Evolutionary conservation across 805 yeast genomes (phyloP).

Genomic region (Monosporozyma unispora): DNA sequence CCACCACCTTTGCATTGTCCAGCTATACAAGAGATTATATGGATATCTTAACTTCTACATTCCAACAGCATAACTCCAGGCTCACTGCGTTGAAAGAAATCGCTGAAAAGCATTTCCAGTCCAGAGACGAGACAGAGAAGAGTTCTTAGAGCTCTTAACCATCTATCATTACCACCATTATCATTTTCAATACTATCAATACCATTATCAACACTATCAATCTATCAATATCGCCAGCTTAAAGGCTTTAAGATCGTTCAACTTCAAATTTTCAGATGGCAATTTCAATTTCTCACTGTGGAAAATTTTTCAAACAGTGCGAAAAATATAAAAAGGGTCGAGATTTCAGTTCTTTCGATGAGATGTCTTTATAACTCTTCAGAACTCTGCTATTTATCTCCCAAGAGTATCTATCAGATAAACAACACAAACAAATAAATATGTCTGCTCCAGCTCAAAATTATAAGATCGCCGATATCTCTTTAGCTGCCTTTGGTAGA

Average conservation of each 20-base stretch:
- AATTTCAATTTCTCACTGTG: neutral
- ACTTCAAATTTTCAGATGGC: neutral
- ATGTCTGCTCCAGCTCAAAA: conserved; percentile 59
- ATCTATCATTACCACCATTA: no score
- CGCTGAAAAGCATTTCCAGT: neutral
- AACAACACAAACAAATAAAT: neutral
- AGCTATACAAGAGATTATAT: neutral
- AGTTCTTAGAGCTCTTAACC: neutral
- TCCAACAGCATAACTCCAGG: neutral
- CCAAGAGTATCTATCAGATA: no score
- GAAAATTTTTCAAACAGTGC: neutral
- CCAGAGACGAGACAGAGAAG: neutral
- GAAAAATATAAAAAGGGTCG: neutral
- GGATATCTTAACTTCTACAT: neutral
- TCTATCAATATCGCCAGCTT: neutral
- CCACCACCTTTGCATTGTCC: neutral
- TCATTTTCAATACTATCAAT: neutral
- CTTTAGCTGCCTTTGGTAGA: conserved; percentile 99
- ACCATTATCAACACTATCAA: neutral
- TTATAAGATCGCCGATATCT: conserved; percentile 95
- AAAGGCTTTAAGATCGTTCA: no score
- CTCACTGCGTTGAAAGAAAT: neutral
- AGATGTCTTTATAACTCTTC: neutral
- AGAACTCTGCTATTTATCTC: neutral
- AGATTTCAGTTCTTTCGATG: neutral